Evolutionary conservation across 2,329 filamentous ascomycete species (phyloP).

Genomic region (Ophiostoma sp.): DNA sequence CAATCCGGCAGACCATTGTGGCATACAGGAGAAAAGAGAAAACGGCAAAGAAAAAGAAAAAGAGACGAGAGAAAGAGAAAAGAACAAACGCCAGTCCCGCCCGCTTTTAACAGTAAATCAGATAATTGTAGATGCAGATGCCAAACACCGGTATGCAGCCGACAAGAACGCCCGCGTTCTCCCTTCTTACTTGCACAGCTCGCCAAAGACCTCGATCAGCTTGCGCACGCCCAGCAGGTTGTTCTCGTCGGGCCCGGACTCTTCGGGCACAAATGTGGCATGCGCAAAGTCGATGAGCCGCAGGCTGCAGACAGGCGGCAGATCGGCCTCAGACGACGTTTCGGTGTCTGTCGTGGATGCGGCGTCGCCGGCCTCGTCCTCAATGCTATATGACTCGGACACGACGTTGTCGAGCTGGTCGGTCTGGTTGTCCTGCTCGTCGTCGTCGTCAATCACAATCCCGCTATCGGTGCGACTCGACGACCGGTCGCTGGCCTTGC

Average conservation of each 20-base stretch:
- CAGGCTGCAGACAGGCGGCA: constrained; percentile 66
- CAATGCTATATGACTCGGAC: constrained; percentile 37
- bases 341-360: not conserved
- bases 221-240: constrained; percentile 67
- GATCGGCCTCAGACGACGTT: constrained; percentile 47
- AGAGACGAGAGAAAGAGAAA: not conserved
- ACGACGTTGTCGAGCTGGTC: not conserved
- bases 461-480: constrained; percentile 51
- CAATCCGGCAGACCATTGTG: too few species aligned
- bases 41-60: not conserved
- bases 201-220: constrained; percentile 63
- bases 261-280: constrained; percentile 66
- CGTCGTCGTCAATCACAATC: constrained; percentile 45
- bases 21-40: not conserved
- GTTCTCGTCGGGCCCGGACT: constrained; percentile 78
- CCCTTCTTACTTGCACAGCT: not conserved
- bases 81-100: not conserved
- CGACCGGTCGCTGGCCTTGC: constrained; percentile 30
- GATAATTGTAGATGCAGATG: not conserved
- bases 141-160: not conserved
- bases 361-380: constrained; percentile 39
- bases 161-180: not conserved
- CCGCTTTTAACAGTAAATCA: constrained; percentile 3
- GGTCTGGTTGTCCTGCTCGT: constrained; percentile 41
- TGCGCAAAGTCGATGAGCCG: constrained; percentile 98